These are phyloP conservation scores for Lactarius sanguifluus DNA, from an alignment of 768 basidiomycete species.

Conservation along the genomic window DNA sequence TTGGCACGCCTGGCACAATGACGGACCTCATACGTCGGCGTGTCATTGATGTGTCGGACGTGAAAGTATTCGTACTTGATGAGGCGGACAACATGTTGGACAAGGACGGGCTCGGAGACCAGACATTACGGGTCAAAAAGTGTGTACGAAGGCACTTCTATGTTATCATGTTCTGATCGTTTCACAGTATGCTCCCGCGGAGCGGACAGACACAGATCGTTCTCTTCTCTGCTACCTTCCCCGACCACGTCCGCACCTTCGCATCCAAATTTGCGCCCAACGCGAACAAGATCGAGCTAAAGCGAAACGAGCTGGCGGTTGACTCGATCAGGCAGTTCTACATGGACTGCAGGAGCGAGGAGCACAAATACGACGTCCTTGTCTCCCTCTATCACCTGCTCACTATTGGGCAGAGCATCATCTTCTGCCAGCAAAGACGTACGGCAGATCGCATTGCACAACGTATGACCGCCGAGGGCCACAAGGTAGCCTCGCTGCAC, in stretches of 20 bases:
- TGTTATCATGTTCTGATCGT: constrained; percentile 3
- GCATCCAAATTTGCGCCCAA: constrained; percentile 90
- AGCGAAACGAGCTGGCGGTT: constrained; percentile 90
- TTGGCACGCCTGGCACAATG: constrained; percentile 97
- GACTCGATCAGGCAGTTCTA: constrained; percentile 96
- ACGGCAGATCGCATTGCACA: constrained; percentile 91
- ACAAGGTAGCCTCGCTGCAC: constrained; percentile 94
- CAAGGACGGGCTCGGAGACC: constrained; percentile 90
- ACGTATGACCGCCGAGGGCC: constrained; percentile 90
- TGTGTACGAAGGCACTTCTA: constrained; percentile 40
- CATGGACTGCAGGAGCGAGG: constrained; percentile 91
- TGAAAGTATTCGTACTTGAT: constrained; percentile 94
- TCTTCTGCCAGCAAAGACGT: constrained; percentile 93
- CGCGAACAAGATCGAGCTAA: constrained; percentile 95
- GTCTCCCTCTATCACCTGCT: constrained; percentile 86
- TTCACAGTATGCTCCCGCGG: constrained; percentile 56
- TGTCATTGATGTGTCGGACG: constrained; percentile 73
- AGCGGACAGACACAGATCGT: constrained; percentile 70
- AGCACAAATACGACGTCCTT: constrained; percentile 94
- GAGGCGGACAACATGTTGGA: constrained; percentile 99
- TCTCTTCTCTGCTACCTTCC: constrained; percentile 98
- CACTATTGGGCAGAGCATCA: constrained; percentile 97
- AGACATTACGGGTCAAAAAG: constrained; percentile 94
- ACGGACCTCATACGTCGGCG: constrained; percentile 76
- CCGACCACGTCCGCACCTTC: constrained; percentile 88